Base-by-base conservation (phyloP, 345 rosid genomes). In the Eucalyptus sideroxylon region DNA sequence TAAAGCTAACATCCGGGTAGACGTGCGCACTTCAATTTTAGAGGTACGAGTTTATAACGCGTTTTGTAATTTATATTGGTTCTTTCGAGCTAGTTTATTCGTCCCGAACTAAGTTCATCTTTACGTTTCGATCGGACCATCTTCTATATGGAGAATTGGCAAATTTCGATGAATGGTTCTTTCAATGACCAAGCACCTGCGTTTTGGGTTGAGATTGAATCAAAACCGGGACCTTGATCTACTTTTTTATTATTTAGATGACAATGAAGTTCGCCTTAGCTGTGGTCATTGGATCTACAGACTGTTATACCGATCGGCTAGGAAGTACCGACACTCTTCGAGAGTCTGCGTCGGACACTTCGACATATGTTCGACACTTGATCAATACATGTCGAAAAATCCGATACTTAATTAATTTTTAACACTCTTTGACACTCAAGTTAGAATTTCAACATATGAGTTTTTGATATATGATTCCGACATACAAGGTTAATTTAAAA, bases 291-390 rank as follows among this genome's bases (percentile, higher is more conserved):
- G 45, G 16, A 37, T 77, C 47, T 77, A 37, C 2, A 0, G 5
- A 19, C 2, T 21, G 2, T 8, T 13, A 10, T 37, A 72, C 2
- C 3, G 1, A 37, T 8, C 2, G 15, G 3, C 2, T 51, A 51
- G 9, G 55, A 51, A 51, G 1, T 1, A 51, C 8, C 1, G 9
- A 17, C 8, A 16, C 9, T 16, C 1, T 51, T 0, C 1, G 4
- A 2, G 0, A 51, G 42, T 42, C 7, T 42, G 8, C 7, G 2
- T 51, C 2, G 0, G 8, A 51, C 0, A 17, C 21, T 51, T 51
- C 9, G 2, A 17, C 8, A 50, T 3, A 0, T 50, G 21, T 50
- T 0, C 4, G 1, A 51, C 9, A 17, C 9, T 17, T 6, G 7
- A 0, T 51, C 2, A 51, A 17, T 1, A 17, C 4, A 2, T 7